A percentile compares a stretch with the other conserved stretches of the same genome.
Conservation (phyloP, 257 asterid genomes). For the Penstemon newberryi region DNA sequence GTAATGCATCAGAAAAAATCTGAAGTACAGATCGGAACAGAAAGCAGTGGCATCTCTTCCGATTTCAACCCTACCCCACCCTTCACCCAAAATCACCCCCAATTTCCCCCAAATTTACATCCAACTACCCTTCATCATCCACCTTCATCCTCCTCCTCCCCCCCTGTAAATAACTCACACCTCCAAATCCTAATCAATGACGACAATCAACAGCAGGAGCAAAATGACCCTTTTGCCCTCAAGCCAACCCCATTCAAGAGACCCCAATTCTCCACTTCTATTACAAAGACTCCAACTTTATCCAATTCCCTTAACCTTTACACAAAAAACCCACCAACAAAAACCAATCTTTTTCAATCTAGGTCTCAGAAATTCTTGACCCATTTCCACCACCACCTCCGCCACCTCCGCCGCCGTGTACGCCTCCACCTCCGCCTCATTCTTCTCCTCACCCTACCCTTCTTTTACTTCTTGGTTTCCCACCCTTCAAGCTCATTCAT, state of each 20-base stretch:
- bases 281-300: slow-evolving; percentile 58
- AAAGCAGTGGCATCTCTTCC: slow-evolving; percentile 99
- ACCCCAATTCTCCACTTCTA: slow-evolving; percentile 57
- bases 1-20: slow-evolving; percentile 99
- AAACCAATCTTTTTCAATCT: slow-evolving; percentile 38
- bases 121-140: slow-evolving; percentile 35
- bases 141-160: slow-evolving; percentile 34
- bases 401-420: slow-evolving; percentile 70
- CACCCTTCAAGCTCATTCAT: slow-evolving; percentile 83
- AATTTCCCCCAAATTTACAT: slow-evolving; percentile 32
- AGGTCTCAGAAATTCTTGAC: slow-evolving; percentile 53
- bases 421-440: slow-evolving; percentile 74
- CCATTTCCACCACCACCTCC: slow-evolving; percentile 63
- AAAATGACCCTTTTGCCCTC: not conserved
- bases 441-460: slow-evolving; percentile 69
- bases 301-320: slow-evolving; percentile 57
- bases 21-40: slow-evolving; percentile 97
- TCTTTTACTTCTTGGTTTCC: slow-evolving; percentile 77
- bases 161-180: slow-evolving; percentile 31
- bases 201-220: slow-evolving; percentile 35
- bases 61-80: slow-evolving; percentile 93
- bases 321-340: slow-evolving; percentile 38
- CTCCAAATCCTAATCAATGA: slow-evolving; percentile 56
- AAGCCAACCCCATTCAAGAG: slow-evolving; percentile 55
- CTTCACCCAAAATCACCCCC: slow-evolving; percentile 58